Evolutionary conservation across 768 basidiomycete species (phyloP).

Genomic region (Lactifluus echinatus): DNA sequence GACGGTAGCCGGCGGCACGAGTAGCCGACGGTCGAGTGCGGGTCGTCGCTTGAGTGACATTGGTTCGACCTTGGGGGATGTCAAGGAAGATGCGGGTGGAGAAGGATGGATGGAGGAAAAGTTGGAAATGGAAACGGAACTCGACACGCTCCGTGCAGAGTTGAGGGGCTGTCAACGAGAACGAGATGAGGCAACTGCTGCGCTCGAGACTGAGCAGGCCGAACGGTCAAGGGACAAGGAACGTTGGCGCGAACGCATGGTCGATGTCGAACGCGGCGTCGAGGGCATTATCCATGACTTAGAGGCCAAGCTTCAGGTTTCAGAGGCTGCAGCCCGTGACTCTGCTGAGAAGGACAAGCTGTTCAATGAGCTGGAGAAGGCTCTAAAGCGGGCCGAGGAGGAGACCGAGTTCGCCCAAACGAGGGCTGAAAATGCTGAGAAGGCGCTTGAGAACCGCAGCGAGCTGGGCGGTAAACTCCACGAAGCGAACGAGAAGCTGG

Average conservation of each 20-base stretch:
- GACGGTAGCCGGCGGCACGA: conserved; percentile 11
- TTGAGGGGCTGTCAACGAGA: conserved; percentile 31
- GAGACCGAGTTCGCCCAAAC: conserved; percentile 50
- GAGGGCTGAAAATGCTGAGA: conserved; percentile 57
- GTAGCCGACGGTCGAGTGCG: conserved; percentile 29
- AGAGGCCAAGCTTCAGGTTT: conserved; percentile 44
- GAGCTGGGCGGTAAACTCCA: conserved; percentile 62
- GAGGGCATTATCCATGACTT: conserved; percentile 57
- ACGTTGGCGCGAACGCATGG: conserved; percentile 62
- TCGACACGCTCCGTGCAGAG: conserved; percentile 29
- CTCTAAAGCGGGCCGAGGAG: conserved; percentile 37
- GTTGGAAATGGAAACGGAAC: conserved; percentile 37
- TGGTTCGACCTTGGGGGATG: conserved; percentile 46
- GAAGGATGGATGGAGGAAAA: conserved; percentile 71
- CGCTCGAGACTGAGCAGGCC: conserved; percentile 44
- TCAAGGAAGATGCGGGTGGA: conserved; percentile 51
- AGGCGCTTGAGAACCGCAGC: conserved; percentile 49
- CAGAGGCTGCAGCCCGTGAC: conserved; percentile 39
- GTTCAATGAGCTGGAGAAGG: conserved; percentile 40
- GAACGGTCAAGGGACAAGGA: conserved; percentile 61
- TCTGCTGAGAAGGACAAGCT: conserved; percentile 33
- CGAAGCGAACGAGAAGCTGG: conserved; percentile 55
- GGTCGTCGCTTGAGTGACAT: conserved; percentile 44
- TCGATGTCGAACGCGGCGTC: conserved; percentile 62
- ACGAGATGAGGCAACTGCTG: conserved; percentile 34